Base-by-base conservation (phyloP, 306 rosid species). In the Chamaecrista fasciculata region DNA sequence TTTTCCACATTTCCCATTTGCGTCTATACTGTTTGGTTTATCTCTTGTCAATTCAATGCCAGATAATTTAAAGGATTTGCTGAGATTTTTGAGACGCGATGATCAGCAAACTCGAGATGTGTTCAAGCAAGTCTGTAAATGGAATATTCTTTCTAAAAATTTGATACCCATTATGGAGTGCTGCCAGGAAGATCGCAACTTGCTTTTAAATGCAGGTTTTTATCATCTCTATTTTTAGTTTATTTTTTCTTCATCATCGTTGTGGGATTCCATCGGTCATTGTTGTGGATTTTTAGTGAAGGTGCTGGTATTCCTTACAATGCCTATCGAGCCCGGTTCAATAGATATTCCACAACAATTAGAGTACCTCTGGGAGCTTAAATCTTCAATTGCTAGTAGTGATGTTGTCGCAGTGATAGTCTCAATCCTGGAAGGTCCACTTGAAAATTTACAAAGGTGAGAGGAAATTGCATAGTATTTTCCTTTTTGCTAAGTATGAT, bases 31-130 rank as follows among this genome's bases (percentile, higher is more conserved):
- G 6, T 42, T 52, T 34, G 6, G 18, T 51, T 69, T n/a, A 49
- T 51, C 9, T 16, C 31, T 21, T 29, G 0, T 72, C 28, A 49
- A 44, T 50, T 33, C 18, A 50, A 16, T 36, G 34, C 69, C 80
- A 90, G 98, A 94, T 83, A 90, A 94, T 74, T 76, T 94, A 75
- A 94, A 94, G 74, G 98, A 94, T 80, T 80, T 94, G 78, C 76
- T 94, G 69, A 81, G 98, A 79, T 94, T 94, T 79, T 73, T 94
- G 86, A 79, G 98, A 72, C 96, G 98, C 2, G 98, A 94, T 25
- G 97, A 94, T 39, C 97, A 91, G 10, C 90, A 86, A 66, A 74
- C 84, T 4, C 92, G 97, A 1, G 90, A 85, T 21, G 98, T 90
- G 57, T 90, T 90, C 74, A 94, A 90, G 69, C 95, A 90, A 80